Conservation (phyloP, 495 filamentous ascomycete genomes). For the Letharia columbiana region DNA sequence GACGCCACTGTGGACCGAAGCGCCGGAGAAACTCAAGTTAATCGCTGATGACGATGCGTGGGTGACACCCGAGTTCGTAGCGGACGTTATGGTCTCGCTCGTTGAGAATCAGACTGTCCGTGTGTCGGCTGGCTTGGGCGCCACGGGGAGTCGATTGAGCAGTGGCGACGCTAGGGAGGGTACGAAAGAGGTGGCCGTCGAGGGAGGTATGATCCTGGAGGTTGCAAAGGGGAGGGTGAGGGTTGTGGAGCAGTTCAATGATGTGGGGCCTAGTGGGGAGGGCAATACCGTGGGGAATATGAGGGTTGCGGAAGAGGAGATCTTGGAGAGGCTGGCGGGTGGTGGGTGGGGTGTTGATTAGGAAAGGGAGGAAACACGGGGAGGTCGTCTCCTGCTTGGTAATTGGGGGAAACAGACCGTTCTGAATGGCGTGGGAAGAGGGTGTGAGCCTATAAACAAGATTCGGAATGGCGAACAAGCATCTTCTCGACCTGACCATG, state of each 20-base stretch:
- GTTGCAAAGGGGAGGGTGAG: constrained; percentile 47
- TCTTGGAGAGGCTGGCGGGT: constrained; percentile 37
- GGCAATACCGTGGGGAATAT: constrained; percentile 43
- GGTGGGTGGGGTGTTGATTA: constrained; percentile 27
- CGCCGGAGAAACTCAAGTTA: constrained; percentile 56
- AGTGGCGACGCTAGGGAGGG: constrained; percentile 2
- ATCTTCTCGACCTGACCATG: too few relatives aligned
- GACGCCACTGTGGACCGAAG: constrained; percentile 60
- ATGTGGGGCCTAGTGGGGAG: constrained; percentile 47
- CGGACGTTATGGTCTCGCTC: constrained; percentile 53
- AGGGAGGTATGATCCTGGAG: constrained; percentile 51
- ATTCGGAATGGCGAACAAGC: not conserved
- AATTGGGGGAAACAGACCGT: not conserved
- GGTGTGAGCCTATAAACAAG: not conserved
- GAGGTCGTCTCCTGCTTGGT: not conserved
- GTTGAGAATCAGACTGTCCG: constrained; percentile 38
- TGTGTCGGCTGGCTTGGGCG: constrained; percentile 24
- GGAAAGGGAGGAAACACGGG: not conserved
- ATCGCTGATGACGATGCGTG: constrained; percentile 47
- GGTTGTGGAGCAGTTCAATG: constrained; percentile 44
- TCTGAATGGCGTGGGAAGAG: not conserved
- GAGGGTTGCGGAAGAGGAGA: constrained; percentile 36
- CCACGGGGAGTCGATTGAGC: not conserved
- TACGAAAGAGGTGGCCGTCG: constrained; percentile 11
- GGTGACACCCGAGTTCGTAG: constrained; percentile 58